These are phyloP conservation scores for Cucurbita pepo DNA, from an alignment of 306 rosid genomes.

Conservation along the genomic window DNA sequence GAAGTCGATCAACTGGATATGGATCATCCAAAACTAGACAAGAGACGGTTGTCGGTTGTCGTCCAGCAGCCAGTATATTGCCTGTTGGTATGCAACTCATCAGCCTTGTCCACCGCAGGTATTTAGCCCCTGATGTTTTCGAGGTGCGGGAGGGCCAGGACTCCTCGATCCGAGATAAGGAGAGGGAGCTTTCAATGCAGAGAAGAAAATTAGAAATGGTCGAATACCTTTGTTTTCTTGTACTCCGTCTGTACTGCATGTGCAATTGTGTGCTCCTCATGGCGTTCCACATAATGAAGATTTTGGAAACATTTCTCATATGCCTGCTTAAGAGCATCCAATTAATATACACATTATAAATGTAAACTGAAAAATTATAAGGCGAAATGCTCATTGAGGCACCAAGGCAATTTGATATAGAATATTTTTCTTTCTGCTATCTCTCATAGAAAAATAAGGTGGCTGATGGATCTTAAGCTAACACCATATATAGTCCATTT, in stretches of 20 bases:
- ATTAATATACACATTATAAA: background rate
- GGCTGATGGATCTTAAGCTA: background rate
- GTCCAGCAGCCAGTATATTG: background rate
- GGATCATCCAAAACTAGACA: background rate
- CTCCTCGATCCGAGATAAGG: background rate
- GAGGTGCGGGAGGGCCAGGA: background rate
- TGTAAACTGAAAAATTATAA: background rate
- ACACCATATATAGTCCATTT: background rate
- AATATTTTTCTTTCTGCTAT: background rate
- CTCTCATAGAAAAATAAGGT: background rate
- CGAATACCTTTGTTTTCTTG: slow-evolving; percentile 61
- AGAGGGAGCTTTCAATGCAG: background rate
- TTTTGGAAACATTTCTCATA: slow-evolving; percentile 90
- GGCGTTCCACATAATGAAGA: slow-evolving; percentile 72
- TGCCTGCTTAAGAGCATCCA: slow-evolving; percentile 37
- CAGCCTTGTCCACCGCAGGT: background rate
- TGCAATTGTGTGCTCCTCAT: slow-evolving; percentile 91
- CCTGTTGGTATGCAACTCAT: too few species aligned
- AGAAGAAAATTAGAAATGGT: background rate
- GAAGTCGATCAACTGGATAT: background rate
- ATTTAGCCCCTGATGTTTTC: background rate
- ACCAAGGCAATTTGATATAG: background rate
- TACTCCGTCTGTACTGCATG: slow-evolving; percentile 74
- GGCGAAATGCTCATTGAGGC: background rate
- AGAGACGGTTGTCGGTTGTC: background rate